These are phyloP conservation scores for Evernia prunastri DNA, from an alignment of 495 filamentous ascomycete species.

Conservation along the genomic window DNA sequence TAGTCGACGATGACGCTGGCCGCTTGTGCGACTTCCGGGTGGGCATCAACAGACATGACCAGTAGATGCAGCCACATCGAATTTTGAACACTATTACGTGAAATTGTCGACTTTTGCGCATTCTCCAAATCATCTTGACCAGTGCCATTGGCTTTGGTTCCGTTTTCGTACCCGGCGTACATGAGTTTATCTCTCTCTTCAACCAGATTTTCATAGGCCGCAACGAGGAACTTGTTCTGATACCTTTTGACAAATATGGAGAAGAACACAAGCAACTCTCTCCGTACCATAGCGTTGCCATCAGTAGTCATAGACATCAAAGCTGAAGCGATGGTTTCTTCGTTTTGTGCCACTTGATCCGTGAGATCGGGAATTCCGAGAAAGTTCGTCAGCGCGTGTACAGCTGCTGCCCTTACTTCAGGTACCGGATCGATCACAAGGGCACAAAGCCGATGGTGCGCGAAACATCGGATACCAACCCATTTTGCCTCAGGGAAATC, in stretches of 20 bases:
- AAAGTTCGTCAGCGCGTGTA: conserved; percentile 89
- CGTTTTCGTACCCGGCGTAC: conserved; percentile 40
- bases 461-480: conserved; percentile 78
- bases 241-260: conserved; percentile 87
- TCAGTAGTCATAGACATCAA: conserved; percentile 83
- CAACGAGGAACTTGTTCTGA: conserved; percentile 84
- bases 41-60: conserved; percentile 85
- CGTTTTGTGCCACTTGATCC: conserved; percentile 79
- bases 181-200: conserved; percentile 70
- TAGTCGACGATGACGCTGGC: conserved; percentile 77
- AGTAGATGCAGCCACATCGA: conserved; percentile 91
- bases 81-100: conserved; percentile 81
- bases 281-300: conserved; percentile 86
- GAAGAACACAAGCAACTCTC: conserved; percentile 88
- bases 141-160: conserved; percentile 22
- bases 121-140: conserved; percentile 29
- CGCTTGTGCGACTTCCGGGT: conserved; percentile 84
- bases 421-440: conserved; percentile 82
- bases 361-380: conserved; percentile 90
- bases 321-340: conserved; percentile 79
- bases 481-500: conserved; percentile 89
- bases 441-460: conserved; percentile 68
- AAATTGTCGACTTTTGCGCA: conserved; percentile 38
- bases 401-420: conserved; percentile 91
- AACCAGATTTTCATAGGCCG: conserved; percentile 82